Conservation (phyloP, 345 rosid species). For the Psidium guajava region DNA sequence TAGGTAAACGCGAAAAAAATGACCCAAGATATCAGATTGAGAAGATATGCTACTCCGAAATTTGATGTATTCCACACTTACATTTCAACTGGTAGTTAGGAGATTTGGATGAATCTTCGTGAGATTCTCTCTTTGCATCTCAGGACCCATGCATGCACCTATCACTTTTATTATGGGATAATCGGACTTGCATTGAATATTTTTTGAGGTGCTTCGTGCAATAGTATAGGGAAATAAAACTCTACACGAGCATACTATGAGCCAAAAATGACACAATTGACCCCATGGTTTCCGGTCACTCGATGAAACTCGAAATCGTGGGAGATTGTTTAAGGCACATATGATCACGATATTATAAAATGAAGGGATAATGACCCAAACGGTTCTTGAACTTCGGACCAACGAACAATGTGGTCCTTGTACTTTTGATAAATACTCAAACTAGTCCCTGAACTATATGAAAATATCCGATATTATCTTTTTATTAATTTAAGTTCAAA, state of each 20-base stretch:
- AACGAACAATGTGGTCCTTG: too few relatives aligned
- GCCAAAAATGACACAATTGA: background rate
- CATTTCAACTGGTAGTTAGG: background rate
- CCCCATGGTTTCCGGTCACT: background rate
- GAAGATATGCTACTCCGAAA: background rate
- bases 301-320: background rate
- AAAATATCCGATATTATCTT: too few relatives aligned
- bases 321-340: background rate
- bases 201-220: background rate
- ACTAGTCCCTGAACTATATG: too few relatives aligned
- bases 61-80: background rate
- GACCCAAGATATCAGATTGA: background rate
- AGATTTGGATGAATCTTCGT: too few relatives aligned
- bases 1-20: background rate
- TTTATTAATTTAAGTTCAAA: too few relatives aligned
- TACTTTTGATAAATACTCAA: too few relatives aligned
- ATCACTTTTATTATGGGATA: background rate
- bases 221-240: background rate
- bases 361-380: background rate
- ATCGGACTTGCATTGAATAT: background rate
- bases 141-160: background rate
- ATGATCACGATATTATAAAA: background rate
- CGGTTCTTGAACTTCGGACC: too few relatives aligned
- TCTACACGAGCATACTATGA: background rate
- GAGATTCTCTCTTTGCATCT: background rate